Percentiles rank a stretch among this genome's conserved stretches.
phyloP scores from a whole-genome alignment of 83 land plant genomes.

The Diphasiastrum complanatum region DNA sequence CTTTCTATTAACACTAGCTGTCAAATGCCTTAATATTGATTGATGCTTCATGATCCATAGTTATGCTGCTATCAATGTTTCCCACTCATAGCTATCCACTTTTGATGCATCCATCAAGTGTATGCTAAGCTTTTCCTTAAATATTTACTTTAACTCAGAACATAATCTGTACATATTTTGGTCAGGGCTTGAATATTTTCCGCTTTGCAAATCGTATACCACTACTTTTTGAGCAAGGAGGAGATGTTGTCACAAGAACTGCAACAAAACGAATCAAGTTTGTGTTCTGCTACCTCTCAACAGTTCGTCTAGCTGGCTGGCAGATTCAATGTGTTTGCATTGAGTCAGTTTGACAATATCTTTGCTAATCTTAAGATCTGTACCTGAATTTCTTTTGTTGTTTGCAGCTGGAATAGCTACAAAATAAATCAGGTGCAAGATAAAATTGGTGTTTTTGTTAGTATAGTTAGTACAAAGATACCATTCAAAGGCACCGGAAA shows the following conservation, averaged over 20 bases:
- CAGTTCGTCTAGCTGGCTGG: too few relatives aligned
- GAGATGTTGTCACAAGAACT: constrained; percentile 95
- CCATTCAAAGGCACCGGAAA: constrained; percentile 99
- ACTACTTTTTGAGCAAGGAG: constrained; percentile 98
- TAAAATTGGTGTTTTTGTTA: constrained; percentile 96
- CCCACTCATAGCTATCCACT: not conserved
- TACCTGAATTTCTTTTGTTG: not conserved
- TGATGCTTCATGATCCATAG: too few relatives aligned
- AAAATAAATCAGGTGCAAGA: constrained; percentile 94
- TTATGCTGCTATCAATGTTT: not conserved
- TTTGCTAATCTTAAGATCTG: not conserved
- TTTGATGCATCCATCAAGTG: not conserved
- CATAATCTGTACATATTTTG: not conserved
- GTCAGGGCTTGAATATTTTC: constrained; percentile 85
- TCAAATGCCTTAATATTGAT: too few relatives aligned
- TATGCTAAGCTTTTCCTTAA: not conserved
- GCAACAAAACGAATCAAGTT: constrained; percentile 94
- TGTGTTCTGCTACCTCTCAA: too few relatives aligned
- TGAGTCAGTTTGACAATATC: not conserved
- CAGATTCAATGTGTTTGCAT: too few relatives aligned
- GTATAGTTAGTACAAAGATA: constrained; percentile 97
- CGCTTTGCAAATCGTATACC: constrained; percentile 99
- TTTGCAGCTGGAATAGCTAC: constrained; percentile 81
- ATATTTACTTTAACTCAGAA: not conserved
- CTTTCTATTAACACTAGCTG: too few relatives aligned